Conservation (phyloP, 345 rosid genomes). For the Aethionema arabicum region DNA sequence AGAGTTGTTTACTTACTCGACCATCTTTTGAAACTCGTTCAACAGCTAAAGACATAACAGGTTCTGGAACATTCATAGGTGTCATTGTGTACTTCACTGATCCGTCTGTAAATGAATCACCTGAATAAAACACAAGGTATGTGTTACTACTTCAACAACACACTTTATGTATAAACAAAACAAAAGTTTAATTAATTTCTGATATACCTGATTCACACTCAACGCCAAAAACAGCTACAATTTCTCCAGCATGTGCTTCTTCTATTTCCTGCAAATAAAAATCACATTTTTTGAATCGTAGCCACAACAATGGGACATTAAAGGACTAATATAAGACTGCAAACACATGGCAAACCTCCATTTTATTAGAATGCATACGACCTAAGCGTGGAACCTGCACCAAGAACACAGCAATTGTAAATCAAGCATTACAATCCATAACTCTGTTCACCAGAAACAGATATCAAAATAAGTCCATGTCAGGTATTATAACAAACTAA, state of each 20-base stretch:
- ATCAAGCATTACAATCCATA: too few species aligned
- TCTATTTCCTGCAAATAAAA: constrained; percentile 73
- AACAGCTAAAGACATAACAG: constrained; percentile 97
- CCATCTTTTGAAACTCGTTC: constrained; percentile 94
- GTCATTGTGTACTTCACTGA: constrained; percentile 96
- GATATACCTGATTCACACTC: constrained; percentile 95
- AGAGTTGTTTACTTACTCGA: constrained; percentile 35
- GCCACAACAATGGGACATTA: constrained; percentile 5
- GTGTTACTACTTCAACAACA: too few species aligned
- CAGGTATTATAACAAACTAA: too few species aligned
- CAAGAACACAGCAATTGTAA: too few species aligned
- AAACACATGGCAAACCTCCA: constrained; percentile 64
- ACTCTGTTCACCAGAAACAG: too few species aligned
- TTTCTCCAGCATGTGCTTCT: constrained; percentile 98
- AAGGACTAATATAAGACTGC: constrained; percentile 15
- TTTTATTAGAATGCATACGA: constrained; percentile 95
- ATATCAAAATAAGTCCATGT: too few species aligned
- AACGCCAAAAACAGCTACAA: constrained; percentile 97
- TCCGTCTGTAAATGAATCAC: constrained; percentile 96
- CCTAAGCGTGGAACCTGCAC: constrained; percentile 95
- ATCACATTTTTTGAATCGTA: constrained; percentile 3
- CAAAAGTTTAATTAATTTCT: too few species aligned
- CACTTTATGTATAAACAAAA: too few species aligned
- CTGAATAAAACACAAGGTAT: constrained; percentile 50
- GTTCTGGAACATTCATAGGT: constrained; percentile 99